These are phyloP conservation scores for Colletotrichum sp. DNA, from an alignment of 2,329 filamentous ascomycete genomes.

Conservation along the genomic window DNA sequence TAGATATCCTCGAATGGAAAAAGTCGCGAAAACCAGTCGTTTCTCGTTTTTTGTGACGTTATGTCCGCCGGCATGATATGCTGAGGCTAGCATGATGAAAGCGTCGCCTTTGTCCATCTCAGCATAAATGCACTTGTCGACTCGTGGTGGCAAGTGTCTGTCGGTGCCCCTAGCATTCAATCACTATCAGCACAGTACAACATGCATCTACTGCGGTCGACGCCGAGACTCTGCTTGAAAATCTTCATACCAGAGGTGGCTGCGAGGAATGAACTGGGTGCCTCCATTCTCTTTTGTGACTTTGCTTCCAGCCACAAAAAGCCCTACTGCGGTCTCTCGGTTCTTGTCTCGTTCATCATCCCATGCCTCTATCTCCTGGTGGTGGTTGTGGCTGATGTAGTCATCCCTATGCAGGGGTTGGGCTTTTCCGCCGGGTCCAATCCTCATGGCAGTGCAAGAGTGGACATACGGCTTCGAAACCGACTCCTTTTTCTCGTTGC, in stretches of 20 bases:
- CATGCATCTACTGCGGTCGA: not conserved
- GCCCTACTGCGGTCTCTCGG: constrained; percentile 29
- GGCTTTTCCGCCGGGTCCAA: constrained; percentile 26
- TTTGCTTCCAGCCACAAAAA: constrained; percentile 31
- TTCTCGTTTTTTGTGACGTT: constrained; percentile 22
- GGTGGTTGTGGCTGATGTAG: constrained; percentile 28
- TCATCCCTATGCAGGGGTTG: constrained; percentile 34
- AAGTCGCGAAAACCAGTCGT: constrained; percentile 7
- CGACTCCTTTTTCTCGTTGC: constrained; percentile 6
- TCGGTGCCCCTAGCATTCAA: not conserved
- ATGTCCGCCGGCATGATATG: constrained; percentile 26
- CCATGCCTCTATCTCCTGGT: constrained; percentile 18
- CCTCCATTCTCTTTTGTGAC: constrained; percentile 33
- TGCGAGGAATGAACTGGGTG: constrained; percentile 33
- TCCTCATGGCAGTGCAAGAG: constrained; percentile 14
- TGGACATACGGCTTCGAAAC: constrained; percentile 13
- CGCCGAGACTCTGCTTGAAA: not conserved
- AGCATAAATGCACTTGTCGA: constrained; percentile 17
- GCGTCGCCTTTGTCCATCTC: constrained; percentile 28
- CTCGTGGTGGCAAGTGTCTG: not conserved
- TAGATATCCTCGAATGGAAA: constrained; percentile 3
- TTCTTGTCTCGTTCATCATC: constrained; percentile 8
- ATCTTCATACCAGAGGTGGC: constrained; percentile 26
- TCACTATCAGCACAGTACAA: not conserved
- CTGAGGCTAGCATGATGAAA: constrained; percentile 28